Base-by-base conservation (phyloP, 2,329 filamentous ascomycete species). In the Neurospora crassa region DNA sequence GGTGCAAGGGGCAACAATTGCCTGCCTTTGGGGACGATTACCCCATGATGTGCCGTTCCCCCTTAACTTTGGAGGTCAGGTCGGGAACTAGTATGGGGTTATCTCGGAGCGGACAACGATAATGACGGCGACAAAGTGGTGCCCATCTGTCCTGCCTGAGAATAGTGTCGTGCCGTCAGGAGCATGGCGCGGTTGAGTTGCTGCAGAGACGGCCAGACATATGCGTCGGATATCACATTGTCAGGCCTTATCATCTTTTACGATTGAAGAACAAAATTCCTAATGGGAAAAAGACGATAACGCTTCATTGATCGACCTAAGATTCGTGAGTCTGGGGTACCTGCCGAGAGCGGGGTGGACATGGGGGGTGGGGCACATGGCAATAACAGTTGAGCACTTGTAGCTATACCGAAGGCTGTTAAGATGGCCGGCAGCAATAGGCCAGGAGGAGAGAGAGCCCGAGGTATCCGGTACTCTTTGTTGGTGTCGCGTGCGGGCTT, bases 231-330 rank as follows among this genome's bases (percentile, higher is more conserved):
- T 74, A 75, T 68, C 67, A 74, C 72, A 72, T 73, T 72, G 70
- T 72, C 70, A 73, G 75, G 76, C 73, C 78, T 80, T 80, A 81
- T 81, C 79, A 74, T 73, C 63, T 24, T 24, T 69, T 71, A 69
- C 68, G 75, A 79, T 80, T 79, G 77, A 76, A 78, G 74, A 74
- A 77, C 72, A 73, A 79, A 80, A 79, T 79, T 78, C 78, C 78
- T 80, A 81, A 80, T 81, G 74, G 76, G 75, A 80, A 79, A 76
- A 69, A 41, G 63, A 70, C 71, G 76, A 77, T 77, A 77, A 76
- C 73, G 75, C 29, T 18, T 63, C 53, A 63, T 37, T 37, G 53
- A 63, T 63, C 53, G 24, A n/a, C 53, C 29, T 63, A 1, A 53
- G 16, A 12, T 53, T 12, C 45, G 20, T 53, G 14, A 29, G 47